Evolutionary conservation across 345 rosid species (phyloP).

Genomic region (Eutrema japonicum): DNA sequence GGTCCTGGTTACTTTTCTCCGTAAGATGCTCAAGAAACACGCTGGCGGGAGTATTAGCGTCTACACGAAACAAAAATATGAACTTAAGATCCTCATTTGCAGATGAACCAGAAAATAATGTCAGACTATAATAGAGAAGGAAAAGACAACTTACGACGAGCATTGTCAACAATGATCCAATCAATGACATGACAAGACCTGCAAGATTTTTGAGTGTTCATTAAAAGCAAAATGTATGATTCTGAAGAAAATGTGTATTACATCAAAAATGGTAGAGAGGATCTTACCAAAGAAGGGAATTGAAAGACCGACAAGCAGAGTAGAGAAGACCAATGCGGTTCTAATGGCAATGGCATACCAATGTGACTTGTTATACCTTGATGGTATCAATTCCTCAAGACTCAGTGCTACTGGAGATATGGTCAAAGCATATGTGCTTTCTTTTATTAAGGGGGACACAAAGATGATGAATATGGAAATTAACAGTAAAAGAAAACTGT

Average conservation of each 20-base stretch:
- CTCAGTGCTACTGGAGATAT: slow-evolving; percentile 95
- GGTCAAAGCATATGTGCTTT: slow-evolving; percentile 79
- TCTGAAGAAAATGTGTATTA: neutral
- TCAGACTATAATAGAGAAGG: neutral
- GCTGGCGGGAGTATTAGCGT: slow-evolving; percentile 87
- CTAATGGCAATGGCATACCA: slow-evolving; percentile 69
- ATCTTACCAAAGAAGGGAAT: slow-evolving; percentile 87
- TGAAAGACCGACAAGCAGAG: slow-evolving; percentile 73
- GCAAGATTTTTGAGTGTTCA: slow-evolving; percentile 31
- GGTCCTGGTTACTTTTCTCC: slow-evolving; percentile 51
- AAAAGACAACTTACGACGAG: slow-evolving; percentile 70
- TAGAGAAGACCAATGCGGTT: slow-evolving; percentile 79
- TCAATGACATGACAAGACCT: slow-evolving; percentile 92
- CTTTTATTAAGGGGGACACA: slow-evolving; percentile 44
- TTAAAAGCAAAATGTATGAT: neutral
- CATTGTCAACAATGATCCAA: slow-evolving; percentile 94
- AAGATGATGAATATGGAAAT: neutral
- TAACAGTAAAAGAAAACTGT: slow-evolving; percentile 17
- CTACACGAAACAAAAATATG: slow-evolving; percentile 46
- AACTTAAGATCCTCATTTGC: slow-evolving; percentile 1
- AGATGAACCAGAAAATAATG: neutral
- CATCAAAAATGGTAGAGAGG: slow-evolving; percentile 23
- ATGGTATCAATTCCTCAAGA: slow-evolving; percentile 89
- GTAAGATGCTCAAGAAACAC: slow-evolving; percentile 79
- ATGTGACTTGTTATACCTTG: slow-evolving; percentile 64